Percentiles rank a stretch among this genome's conserved stretches.
Evolutionary conservation across 108 stramenopile genomes (phyloP).

Genomic region (Cylindrotheca closterium): DNA sequence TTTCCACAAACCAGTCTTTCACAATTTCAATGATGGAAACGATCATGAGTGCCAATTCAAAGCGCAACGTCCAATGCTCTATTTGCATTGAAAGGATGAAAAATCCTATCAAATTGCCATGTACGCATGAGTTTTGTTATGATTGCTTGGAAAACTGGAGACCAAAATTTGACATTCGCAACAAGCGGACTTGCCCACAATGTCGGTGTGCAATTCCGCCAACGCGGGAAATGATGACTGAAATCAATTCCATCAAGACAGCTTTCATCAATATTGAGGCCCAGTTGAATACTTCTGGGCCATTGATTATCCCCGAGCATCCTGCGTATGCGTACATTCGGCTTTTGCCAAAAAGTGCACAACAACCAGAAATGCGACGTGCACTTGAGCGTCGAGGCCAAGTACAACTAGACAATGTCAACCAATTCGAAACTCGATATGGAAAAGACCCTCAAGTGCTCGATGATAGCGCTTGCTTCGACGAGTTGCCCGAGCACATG

Average conservation of each 20-base stretch:
- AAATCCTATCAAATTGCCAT: neutral
- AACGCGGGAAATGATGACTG: neutral
- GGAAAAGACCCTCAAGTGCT: neutral
- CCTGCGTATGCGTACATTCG: neutral
- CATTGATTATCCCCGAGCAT: neutral
- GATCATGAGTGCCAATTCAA: too few species aligned
- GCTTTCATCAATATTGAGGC: neutral
- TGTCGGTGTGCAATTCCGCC: slow-evolving; percentile 3
- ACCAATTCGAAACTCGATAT: neutral
- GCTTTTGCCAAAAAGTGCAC: neutral
- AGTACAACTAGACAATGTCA: neutral
- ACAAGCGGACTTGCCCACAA: neutral
- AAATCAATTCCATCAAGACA: neutral
- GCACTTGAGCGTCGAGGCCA: neutral
- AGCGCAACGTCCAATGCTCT: neutral
- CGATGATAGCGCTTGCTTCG: neutral
- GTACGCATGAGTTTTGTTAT: neutral
- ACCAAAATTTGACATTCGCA: neutral
- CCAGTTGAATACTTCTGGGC: neutral
- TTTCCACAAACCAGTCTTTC: too few species aligned
- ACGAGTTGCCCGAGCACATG: neutral
- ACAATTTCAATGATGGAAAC: too few species aligned
- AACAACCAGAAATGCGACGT: neutral
- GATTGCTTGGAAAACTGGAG: neutral
- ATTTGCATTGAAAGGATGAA: neutral